Evolutionary conservation across 805 yeast genomes (phyloP), one percentile per base, ranked within the genome.

Genomic region (Schizosaccharomyces octosporus): DNA sequence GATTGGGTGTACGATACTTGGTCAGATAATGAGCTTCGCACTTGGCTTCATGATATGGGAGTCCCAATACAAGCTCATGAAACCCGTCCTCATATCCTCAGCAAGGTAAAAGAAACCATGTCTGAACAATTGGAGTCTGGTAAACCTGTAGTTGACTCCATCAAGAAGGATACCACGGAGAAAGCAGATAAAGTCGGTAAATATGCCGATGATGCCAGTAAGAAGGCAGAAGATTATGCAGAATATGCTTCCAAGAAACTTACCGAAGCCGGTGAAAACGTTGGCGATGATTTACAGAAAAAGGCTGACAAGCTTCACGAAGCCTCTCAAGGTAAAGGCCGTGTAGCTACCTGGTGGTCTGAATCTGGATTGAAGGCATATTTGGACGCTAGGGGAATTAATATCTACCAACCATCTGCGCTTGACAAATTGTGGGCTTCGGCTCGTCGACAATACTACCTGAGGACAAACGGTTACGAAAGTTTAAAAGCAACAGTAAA

Each of bases 41-140:
- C 69, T 51, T 77, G 79, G 79, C 69, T 76, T 15, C 72, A 72
- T 60, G 66, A 68, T 62, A 75, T 76, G 64, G 70, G 69, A 4
- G 61, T 74, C 41, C 62, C 62, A 5, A 63, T 64, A 27, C 19
- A 17, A 7, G n/a, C 31, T 4, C 31, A 51, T 21, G 57, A 51
- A 17, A 66, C 31, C 64, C 64, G 62, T 55, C 61, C 5, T 43
- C 63, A 29, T 55, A 59, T 29, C 58, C 59, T 32, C 62, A 59
- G 36, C 59, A 64, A 65, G 55, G 59, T 32, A 7, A 62, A 29
- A 24, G 15, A 69, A 66, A 29, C 55, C 61, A 17, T 75, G 71
- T 5, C 66, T 67, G 59, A 63, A 67, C 61, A 67, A 73, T 69
- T 67, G 68, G 66, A 45, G 11, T n/a, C 21, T 19, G 51, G 27